A percentile compares a stretch with the other conserved stretches of the same genome.
These are phyloP conservation scores for Colletotrichum camelliae DNA, from an alignment of 2,329 filamentous ascomycete species.

Conservation along the genomic window DNA sequence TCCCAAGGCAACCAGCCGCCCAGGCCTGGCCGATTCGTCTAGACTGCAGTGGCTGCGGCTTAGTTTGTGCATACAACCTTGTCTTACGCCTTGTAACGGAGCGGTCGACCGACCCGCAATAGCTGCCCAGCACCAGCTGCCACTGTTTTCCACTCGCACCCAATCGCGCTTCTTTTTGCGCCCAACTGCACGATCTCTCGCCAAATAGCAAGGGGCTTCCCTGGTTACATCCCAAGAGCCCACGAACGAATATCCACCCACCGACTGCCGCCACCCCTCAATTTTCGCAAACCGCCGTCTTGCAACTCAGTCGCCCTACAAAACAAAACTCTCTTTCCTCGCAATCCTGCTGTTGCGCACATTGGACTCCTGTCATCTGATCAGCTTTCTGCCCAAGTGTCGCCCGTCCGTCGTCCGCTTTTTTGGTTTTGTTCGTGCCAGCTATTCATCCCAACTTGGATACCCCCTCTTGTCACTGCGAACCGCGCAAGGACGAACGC, in stretches of 20 bases:
- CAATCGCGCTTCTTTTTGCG: conserved; percentile 23
- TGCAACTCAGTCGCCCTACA: conserved; percentile 1
- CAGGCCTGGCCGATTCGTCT: background rate
- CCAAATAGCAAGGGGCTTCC: conserved; percentile 22
- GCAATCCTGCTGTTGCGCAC: background rate
- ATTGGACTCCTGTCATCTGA: conserved; percentile 4
- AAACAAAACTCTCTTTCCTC: background rate
- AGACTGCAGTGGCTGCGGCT: conserved; percentile 16
- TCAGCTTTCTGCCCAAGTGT: background rate
- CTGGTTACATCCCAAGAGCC: conserved; percentile 15
- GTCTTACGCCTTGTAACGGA: conserved; percentile 14
- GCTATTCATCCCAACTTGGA: conserved; percentile 1
- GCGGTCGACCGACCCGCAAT: conserved; percentile 23
- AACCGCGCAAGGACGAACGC: conserved; percentile 14
- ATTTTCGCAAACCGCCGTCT: conserved; percentile 16
- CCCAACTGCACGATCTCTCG: conserved; percentile 22
- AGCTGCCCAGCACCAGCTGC: conserved; percentile 25
- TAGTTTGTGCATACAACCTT: conserved; percentile 15
- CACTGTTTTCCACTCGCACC: conserved; percentile 17
- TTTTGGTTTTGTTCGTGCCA: background rate
- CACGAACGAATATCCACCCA: conserved; percentile 21
- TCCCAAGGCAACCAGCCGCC: background rate
- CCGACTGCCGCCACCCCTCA: conserved; percentile 22
- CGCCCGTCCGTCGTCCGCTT: background rate
- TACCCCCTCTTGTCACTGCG: background rate